Percentiles rank a stretch among this genome's conserved stretches.
These are phyloP conservation scores for Acanthamoeba rhysodes DNA, from an alignment of 208 protist genomes.

Conservation along the genomic window DNA sequence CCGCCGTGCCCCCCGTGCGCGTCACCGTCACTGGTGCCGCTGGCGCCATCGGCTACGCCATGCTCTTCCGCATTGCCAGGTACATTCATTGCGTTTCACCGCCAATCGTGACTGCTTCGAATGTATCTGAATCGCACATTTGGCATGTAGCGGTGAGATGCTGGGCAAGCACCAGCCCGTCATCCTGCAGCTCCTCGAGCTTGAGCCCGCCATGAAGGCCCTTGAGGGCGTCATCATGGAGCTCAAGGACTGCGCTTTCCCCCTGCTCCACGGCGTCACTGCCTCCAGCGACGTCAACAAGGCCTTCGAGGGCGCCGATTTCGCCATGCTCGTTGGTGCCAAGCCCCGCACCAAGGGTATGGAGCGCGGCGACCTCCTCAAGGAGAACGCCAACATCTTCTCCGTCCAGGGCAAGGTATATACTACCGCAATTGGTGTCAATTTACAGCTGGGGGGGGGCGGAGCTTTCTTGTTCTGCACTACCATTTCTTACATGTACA, in stretches of 20 bases:
- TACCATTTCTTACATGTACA: not conserved
- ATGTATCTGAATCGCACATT: not conserved
- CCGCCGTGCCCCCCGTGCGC: conserved; percentile 67
- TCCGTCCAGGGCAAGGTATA: conserved; percentile 92
- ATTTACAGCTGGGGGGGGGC: not conserved
- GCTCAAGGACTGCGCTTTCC: conserved; percentile 95
- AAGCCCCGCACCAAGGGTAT: conserved; percentile 89
- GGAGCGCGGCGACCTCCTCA: conserved; percentile 83
- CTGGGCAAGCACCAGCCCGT: conserved; percentile 94
- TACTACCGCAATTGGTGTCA: not conserved
- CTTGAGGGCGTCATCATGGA: conserved; percentile 95
- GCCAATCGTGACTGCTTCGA: no score
- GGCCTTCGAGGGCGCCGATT: conserved; percentile 93
- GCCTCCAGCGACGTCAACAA: conserved; percentile 89
- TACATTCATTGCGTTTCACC: not conserved
- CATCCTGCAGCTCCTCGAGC: conserved; percentile 95
- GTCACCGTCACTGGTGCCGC: conserved; percentile 97
- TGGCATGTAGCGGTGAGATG: conserved; percentile 90
- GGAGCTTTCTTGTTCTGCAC: not conserved
- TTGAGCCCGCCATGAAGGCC: conserved; percentile 90
- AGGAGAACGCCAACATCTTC: conserved; percentile 97
- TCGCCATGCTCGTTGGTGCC: conserved; percentile 93
- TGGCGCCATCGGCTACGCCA: conserved; percentile 97
- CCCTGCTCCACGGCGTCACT: conserved; percentile 89
- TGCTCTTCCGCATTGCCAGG: conserved; percentile 95